These are phyloP conservation scores for Mycosarcoma mackinlayi DNA, from an alignment of 1,284 basidiomycete species.

Conservation along the genomic window DNA sequence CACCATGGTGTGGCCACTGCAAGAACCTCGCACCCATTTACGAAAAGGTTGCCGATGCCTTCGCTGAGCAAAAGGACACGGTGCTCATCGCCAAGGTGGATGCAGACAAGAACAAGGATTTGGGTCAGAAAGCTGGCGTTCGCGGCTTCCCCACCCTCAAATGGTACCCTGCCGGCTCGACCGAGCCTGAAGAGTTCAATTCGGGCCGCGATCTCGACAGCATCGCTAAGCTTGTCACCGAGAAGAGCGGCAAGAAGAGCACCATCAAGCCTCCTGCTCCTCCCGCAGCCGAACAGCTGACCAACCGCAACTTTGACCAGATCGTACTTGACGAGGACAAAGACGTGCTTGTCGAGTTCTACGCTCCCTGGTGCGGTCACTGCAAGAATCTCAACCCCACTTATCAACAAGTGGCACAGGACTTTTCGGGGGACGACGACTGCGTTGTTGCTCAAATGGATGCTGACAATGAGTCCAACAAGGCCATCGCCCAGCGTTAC, in stretches of 20 bases:
- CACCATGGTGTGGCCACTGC: conserved; percentile 68
- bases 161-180: conserved; percentile 79
- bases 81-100: conserved; percentile 92
- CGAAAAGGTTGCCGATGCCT: conserved; percentile 89
- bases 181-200: conserved; percentile 77
- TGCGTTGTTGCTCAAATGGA: conserved; percentile 86
- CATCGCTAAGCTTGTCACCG: conserved; percentile 78
- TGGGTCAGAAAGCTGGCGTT: conserved; percentile 77
- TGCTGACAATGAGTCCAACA: conserved; percentile 85
- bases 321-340: conserved; percentile 85
- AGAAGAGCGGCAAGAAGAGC: conserved; percentile 82
- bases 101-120: conserved; percentile 83
- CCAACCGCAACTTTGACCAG: conserved; percentile 80
- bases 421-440: conserved; percentile 81
- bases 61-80: conserved; percentile 76
- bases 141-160: conserved; percentile 90
- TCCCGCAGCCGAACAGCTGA: conserved; percentile 78
- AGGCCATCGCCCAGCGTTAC: conserved; percentile 79
- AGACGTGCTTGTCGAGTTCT: conserved; percentile 95
- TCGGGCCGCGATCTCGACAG: conserved; percentile 84
- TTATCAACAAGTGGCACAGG: conserved; percentile 91
- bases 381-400: conserved; percentile 95
- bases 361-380: conserved; percentile 86
- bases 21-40: conserved; percentile 87
- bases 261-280: conserved; percentile 85